phyloP scores from a whole-genome alignment of 495 filamentous ascomycete species.

The Penicillium coffeae region DNA sequence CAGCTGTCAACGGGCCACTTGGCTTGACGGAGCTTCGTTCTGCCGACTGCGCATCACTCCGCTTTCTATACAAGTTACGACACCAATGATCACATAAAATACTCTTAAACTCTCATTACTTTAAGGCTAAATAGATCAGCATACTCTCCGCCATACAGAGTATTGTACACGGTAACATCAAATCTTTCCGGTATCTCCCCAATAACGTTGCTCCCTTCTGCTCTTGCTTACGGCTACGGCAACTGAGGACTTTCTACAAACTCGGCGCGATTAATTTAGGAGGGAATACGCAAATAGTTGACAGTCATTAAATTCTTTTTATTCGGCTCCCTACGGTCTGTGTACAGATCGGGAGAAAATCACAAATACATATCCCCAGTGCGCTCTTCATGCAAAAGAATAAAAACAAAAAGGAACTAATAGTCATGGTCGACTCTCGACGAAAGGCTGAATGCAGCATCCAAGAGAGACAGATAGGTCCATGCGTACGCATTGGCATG shows the following conservation, averaged over 20 bases:
- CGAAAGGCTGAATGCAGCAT: background rate
- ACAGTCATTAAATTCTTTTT: constrained; percentile 27
- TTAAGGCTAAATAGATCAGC: too few species aligned
- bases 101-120: too few species aligned
- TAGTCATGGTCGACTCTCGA: constrained; percentile 1
- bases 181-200: too few species aligned
- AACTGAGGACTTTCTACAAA: too few species aligned
- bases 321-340: constrained; percentile 22
- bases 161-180: too few species aligned
- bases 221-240: too few species aligned
- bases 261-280: too few species aligned
- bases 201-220: too few species aligned
- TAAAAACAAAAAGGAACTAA: constrained; percentile 18
- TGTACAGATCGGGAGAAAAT: constrained; percentile 28
- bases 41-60: constrained; percentile 28
- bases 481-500: background rate
- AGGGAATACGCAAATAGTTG: background rate
- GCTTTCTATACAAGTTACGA: background rate
- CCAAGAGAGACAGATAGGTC: background rate
- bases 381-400: constrained; percentile 38
- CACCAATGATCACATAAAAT: too few species aligned
- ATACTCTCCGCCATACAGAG: too few species aligned
- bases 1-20: constrained; percentile 41
- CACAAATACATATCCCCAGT: constrained; percentile 24
- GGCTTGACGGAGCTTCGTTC: constrained; percentile 44